These are phyloP conservation scores for Penicillium antarcticum DNA, from an alignment of 495 filamentous ascomycete species.

Conservation along the genomic window DNA sequence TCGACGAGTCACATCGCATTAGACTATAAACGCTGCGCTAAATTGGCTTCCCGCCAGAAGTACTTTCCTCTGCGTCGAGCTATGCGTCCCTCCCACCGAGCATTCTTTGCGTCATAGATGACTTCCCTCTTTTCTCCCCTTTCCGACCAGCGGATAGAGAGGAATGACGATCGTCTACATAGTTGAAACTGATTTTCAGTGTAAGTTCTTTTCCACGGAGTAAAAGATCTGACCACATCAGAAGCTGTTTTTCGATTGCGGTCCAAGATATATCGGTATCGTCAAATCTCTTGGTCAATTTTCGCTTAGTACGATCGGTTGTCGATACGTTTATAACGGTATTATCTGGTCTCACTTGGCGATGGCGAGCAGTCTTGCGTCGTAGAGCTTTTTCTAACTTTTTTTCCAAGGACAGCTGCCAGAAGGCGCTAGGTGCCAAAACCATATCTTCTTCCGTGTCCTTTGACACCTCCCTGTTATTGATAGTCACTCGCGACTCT, in stretches of 20 bases:
- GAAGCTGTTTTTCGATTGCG: conserved; percentile 17
- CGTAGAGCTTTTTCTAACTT: conserved; percentile 2
- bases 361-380: conserved; percentile 6
- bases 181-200: conserved; percentile 14
- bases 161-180: conserved; percentile 9
- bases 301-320: conserved; percentile 10
- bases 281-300: conserved; percentile 16
- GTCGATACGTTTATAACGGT: neutral
- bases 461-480: conserved; percentile 22
- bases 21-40: neutral
- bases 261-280: conserved; percentile 13
- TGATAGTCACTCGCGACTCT: conserved; percentile 29
- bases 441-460: conserved; percentile 30
- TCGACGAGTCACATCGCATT: conserved; percentile 21
- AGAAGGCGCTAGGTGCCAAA: conserved; percentile 21
- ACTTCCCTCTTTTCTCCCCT: conserved; percentile 20
- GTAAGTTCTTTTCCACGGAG: conserved; percentile 19
- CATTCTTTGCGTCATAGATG: conserved; percentile 15
- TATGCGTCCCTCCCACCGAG: conserved; percentile 18
- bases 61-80: conserved; percentile 21
- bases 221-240: conserved; percentile 5
- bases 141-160: neutral
- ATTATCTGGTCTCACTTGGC: neutral
- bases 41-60: conserved; percentile 1
- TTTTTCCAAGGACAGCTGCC: conserved; percentile 13